A percentile compares a stretch with the other conserved stretches of the same genome.
phyloP scores from a whole-genome alignment of 1,284 basidiomycete species.

The Ustilago trichophora region DNA sequence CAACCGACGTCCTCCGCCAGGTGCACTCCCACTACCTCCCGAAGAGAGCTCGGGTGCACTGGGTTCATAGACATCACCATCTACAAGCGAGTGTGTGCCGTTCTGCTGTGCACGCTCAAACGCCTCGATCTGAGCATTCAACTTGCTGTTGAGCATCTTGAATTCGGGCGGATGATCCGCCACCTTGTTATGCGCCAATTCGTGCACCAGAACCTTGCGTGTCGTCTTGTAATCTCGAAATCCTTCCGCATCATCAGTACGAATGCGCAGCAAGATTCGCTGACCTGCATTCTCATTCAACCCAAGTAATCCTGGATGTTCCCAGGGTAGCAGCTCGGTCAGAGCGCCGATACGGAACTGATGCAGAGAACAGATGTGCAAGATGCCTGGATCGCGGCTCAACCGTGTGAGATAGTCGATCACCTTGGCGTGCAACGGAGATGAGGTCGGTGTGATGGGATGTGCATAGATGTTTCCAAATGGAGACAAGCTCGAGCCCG shows the following conservation, averaged over 20 bases:
- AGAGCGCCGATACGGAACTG: constrained; percentile 48
- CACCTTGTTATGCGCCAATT: constrained; percentile 60
- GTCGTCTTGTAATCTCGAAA: constrained; percentile 60
- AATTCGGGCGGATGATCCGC: constrained; percentile 59
- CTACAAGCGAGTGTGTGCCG: constrained; percentile 30
- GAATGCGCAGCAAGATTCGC: constrained; percentile 53
- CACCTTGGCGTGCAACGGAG: constrained; percentile 34
- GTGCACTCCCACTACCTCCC: background rate
- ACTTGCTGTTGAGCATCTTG: constrained; percentile 58
- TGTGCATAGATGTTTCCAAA: constrained; percentile 49
- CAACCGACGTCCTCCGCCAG: constrained; percentile 3
- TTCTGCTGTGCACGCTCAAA: constrained; percentile 35
- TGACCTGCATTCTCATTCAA: constrained; percentile 61
- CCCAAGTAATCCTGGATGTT: constrained; percentile 56
- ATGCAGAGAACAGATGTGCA: constrained; percentile 59
- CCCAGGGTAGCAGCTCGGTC: constrained; percentile 60
- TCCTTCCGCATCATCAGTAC: constrained; percentile 58
- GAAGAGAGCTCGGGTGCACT: background rate
- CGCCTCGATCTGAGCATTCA: constrained; percentile 58
- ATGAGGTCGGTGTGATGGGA: constrained; percentile 20
- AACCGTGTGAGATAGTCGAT: constrained; percentile 45
- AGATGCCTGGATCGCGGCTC: constrained; percentile 50
- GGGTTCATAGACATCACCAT: constrained; percentile 48
- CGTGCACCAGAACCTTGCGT: constrained; percentile 58
- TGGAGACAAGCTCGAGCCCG: constrained; percentile 17